These are phyloP conservation scores for Tulasnella sp. DNA, from an alignment of 768 basidiomycete species.

Conservation along the genomic window DNA sequence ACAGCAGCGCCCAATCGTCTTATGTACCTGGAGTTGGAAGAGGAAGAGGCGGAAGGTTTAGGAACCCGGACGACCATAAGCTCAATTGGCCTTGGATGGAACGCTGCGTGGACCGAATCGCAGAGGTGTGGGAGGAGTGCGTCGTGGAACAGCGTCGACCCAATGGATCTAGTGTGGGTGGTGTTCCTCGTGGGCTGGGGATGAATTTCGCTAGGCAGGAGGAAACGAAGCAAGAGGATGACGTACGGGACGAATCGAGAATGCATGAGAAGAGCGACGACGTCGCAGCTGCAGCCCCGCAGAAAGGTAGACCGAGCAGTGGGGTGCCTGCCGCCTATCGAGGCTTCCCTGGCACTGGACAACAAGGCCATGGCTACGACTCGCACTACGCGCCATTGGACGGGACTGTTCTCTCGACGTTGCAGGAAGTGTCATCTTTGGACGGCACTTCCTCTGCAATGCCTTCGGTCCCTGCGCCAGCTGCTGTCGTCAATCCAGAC, in stretches of 20 bases:
- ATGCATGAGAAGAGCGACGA: neutral
- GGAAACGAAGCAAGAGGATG: neutral
- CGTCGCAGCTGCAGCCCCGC: neutral
- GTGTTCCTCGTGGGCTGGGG: neutral
- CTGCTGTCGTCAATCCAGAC: neutral
- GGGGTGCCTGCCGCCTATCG: conserved; percentile 29
- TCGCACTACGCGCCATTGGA: conserved; percentile 6
- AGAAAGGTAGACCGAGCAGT: neutral
- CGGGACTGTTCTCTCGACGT: conserved; percentile 10
- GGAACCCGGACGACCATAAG: conserved; percentile 35
- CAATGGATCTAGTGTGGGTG: conserved; percentile 20
- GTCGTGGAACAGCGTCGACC: conserved; percentile 25
- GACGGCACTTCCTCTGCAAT: conserved; percentile 1
- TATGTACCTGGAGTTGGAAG: too few relatives aligned
- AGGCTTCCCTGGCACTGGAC: conserved; percentile 39
- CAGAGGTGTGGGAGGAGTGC: conserved; percentile 78
- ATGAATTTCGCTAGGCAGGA: too few relatives aligned
- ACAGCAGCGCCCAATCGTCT: neutral
- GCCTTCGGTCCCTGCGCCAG: neutral
- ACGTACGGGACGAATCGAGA: conserved; percentile 1
- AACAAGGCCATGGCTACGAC: conserved; percentile 21
- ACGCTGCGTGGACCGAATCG: conserved; percentile 55
- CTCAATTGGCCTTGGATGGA: conserved; percentile 77
- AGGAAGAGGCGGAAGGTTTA: too few relatives aligned
- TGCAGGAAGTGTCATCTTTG: conserved; percentile 3